Base-by-base conservation (phyloP, 805 yeast species). In the Brettanomyces custersianus region DNA sequence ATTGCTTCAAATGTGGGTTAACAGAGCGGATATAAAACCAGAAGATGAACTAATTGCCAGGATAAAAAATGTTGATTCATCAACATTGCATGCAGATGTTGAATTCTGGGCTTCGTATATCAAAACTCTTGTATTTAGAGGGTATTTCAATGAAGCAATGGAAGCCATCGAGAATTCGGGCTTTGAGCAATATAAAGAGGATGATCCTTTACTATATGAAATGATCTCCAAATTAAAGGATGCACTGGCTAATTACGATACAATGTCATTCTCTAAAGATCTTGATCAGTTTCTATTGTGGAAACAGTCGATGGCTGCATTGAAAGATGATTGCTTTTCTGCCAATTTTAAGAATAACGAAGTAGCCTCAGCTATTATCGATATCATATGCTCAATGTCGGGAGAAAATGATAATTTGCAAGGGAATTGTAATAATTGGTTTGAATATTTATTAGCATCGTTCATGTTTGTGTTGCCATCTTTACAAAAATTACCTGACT, bases 21-120 rank as follows among this genome's bases (percentile, higher is more conserved):
- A 82, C 49, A 65, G 74, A 38, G 76, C 79, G 21, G 84, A 80
- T 50, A 76, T 79, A 4, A 72, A 73, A 44, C 88, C 88, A 1
- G 74, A 68, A 39, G 62, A 63, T 15, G 72, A 66, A 20, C 62
- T 71, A 4, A 69, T 73, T 35, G 62, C 55, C 30, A 69, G 70
- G 8, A 55, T 68, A 46, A 49, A 51, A 22, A 58, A 55, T 16
- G 70, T 65, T 2, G 59, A 52, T 31, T 37, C 46, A 22, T 23
- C 24, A 12, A 20, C 23, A 10, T 77, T 76, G 7, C 72, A 64
- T 50, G 48, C 50, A 37, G 76, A 67, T 44, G 63, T 71, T 3
- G 59, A 59, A 29, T 82, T 82, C 46, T 82, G 87, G 86, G 70
- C 63, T n/a, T 52, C 63, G 20, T 70, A 74, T 39, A 40, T 81